Evolutionary conservation across 352 stramenopile genomes (phyloP).

Genomic region (Phytopythium aichiense): DNA sequence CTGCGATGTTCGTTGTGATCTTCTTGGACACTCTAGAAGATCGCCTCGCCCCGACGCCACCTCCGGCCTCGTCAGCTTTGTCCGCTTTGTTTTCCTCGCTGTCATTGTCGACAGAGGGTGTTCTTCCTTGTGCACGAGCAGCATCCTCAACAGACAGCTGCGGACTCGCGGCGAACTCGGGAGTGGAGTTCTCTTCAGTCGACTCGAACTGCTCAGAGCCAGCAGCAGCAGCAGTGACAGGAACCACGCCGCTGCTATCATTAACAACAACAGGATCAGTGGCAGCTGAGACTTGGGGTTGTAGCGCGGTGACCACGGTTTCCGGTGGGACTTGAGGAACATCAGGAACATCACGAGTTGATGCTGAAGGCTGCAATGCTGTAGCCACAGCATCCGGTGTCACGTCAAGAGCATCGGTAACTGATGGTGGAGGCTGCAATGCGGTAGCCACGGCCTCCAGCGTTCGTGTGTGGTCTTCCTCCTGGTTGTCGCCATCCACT

Average conservation of each 20-base stretch:
- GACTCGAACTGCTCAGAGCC: background rate
- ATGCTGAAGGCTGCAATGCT: conserved; percentile 1
- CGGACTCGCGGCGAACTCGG: background rate
- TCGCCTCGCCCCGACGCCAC: conserved; percentile 22
- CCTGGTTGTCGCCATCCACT: conserved; percentile 12
- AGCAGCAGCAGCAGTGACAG: background rate
- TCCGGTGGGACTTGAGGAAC: conserved; percentile 1
- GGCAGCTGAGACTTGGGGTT: conserved; percentile 8
- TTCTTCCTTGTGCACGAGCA: background rate
- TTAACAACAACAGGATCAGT: conserved; percentile 1
- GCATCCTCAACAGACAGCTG: background rate
- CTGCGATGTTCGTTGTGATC: conserved; percentile 70
- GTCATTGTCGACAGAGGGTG: background rate
- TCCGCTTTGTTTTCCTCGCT: conserved; percentile 9
- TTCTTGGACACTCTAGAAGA: conserved; percentile 70
- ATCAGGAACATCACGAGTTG: background rate
- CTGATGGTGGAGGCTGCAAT: conserved; percentile 15
- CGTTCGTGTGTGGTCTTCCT: conserved; percentile 22
- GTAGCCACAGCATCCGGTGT: conserved; percentile 19
- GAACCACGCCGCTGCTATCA: background rate
- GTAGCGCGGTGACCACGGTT: conserved; percentile 23
- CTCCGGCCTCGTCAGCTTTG: conserved; percentile 9
- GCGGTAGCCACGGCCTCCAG: conserved; percentile 30
- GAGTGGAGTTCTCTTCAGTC: background rate
- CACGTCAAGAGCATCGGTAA: conserved; percentile 4